phyloP scores from a whole-genome alignment of 2,329 filamentous ascomycete genomes.

The Elsinoe ampelina region DNA sequence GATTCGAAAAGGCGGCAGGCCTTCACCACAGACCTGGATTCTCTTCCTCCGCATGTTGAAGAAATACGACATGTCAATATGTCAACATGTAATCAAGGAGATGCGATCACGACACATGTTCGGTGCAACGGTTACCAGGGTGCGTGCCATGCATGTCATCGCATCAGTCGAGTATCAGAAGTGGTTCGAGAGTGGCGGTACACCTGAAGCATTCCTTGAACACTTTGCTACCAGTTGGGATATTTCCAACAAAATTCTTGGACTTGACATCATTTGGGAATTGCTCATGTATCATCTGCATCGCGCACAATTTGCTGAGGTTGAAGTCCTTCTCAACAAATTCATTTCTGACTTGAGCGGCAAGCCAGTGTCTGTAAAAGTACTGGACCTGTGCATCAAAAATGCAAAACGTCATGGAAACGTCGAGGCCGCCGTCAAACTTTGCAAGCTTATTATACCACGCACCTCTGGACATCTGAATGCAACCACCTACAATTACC shows the following conservation, averaged over 20 bases:
- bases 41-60: slow-evolving; percentile 19
- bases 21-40: slow-evolving; percentile 21
- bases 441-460: background rate
- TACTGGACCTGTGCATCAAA: background rate
- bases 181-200: slow-evolving; percentile 15
- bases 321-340: slow-evolving; percentile 2
- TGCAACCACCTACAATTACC: slow-evolving; percentile 14
- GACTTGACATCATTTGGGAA: slow-evolving; percentile 15
- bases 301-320: slow-evolving; percentile 19
- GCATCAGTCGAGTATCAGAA: slow-evolving; percentile 16
- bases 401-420: background rate
- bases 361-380: background rate
- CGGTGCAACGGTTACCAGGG: slow-evolving; percentile 12
- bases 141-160: slow-evolving; percentile 1
- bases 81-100: slow-evolving; percentile 12
- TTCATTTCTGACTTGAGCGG: slow-evolving; percentile 9
- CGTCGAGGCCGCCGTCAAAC: background rate
- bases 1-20: slow-evolving; percentile 16
- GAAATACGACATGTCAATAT: slow-evolving; percentile 14
- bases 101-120: slow-evolving; percentile 23
- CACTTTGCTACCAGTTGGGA: slow-evolving; percentile 19
- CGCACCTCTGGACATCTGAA: background rate
- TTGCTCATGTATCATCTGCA: slow-evolving; percentile 17
- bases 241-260: slow-evolving; percentile 17
- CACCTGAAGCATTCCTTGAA: slow-evolving; percentile 17